These are phyloP conservation scores for Allomyces macrogynus DNA, from an alignment of 192 early-diverging fungal genomes.

Conservation along the genomic window DNA sequence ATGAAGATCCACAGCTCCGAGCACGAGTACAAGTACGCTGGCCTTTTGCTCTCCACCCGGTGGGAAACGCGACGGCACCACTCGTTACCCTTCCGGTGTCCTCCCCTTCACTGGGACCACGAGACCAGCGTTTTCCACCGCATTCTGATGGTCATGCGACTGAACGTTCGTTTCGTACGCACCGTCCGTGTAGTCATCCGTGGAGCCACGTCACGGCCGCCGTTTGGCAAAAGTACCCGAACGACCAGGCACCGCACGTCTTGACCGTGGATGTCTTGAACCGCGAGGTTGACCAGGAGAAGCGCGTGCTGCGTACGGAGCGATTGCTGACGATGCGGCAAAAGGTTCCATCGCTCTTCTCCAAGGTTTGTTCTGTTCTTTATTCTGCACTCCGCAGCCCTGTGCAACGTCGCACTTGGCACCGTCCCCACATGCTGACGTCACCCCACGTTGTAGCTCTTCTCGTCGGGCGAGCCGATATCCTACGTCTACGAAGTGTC, in stretches of 20 bases:
- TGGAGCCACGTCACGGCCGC: conserved; percentile 68
- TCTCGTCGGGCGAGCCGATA: conserved; percentile 24
- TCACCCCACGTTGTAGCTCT: conserved; percentile 3
- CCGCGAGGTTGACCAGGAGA: conserved; percentile 54
- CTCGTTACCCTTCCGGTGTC: too few relatives aligned
- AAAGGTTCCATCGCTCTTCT: conserved; percentile 57
- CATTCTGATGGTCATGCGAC: too few relatives aligned
- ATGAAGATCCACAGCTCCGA: too few relatives aligned
- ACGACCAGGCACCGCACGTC: conserved; percentile 79
- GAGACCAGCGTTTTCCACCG: too few relatives aligned
- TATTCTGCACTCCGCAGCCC: conserved; percentile 1
- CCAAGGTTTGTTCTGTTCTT: conserved; percentile 21
- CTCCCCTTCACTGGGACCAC: too few relatives aligned
- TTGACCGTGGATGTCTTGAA: conserved; percentile 72
- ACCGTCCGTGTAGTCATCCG: conserved; percentile 25
- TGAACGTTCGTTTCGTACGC: too few relatives aligned
- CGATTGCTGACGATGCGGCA: conserved; percentile 79
- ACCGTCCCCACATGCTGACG: background rate
- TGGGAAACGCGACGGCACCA: too few relatives aligned
- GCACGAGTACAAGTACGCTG: too few relatives aligned
- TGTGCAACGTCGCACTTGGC: background rate
- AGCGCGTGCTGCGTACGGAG: conserved; percentile 71
- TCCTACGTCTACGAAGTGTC: conserved; percentile 82
- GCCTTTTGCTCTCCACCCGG: too few relatives aligned
- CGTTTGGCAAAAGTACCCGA: conserved; percentile 96